phyloP scores from a whole-genome alignment of 768 basidiomycete species.

The Boletus coccyginus region DNA sequence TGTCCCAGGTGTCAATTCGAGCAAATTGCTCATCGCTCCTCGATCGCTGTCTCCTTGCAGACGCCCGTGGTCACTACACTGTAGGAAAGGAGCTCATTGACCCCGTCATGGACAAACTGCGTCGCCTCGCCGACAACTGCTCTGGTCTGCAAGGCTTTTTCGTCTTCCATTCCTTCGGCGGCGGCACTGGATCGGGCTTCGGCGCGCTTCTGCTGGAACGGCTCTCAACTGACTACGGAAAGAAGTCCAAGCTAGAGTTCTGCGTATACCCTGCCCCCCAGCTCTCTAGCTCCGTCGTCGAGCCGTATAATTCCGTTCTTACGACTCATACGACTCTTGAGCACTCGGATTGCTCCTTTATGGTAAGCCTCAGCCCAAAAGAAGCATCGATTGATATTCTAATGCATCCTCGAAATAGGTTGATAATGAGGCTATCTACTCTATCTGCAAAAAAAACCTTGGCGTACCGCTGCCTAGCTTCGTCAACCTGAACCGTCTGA shows the following conservation, averaged over 20 bases:
- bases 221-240: conserved; percentile 97
- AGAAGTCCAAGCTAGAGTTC: conserved; percentile 99
- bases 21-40: conserved; percentile 10
- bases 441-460: conserved; percentile 97
- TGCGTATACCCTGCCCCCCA: conserved; percentile 96
- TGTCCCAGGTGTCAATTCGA: neutral
- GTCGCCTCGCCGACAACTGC: conserved; percentile 97
- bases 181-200: conserved; percentile 99
- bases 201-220: conserved; percentile 97
- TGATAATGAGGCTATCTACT: conserved; percentile 99
- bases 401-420: conserved; percentile 48
- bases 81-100: conserved; percentile 99
- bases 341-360: conserved; percentile 99
- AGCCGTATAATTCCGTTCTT: conserved; percentile 97
- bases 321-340: conserved; percentile 99
- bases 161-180: conserved; percentile 99
- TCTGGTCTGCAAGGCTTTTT: conserved; percentile 99
- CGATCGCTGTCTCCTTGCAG: conserved; percentile 38
- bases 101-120: conserved; percentile 93
- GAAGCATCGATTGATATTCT: neutral
- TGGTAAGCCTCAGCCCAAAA: conserved; percentile 49
- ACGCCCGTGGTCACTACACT: conserved; percentile 98
- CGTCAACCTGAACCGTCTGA: conserved; percentile 92
- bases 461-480: conserved; percentile 84
- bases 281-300: conserved; percentile 93